Evolutionary conservation across 345 rosid genomes (phyloP).

Genomic region (Eucalyptus cladocalyx): DNA sequence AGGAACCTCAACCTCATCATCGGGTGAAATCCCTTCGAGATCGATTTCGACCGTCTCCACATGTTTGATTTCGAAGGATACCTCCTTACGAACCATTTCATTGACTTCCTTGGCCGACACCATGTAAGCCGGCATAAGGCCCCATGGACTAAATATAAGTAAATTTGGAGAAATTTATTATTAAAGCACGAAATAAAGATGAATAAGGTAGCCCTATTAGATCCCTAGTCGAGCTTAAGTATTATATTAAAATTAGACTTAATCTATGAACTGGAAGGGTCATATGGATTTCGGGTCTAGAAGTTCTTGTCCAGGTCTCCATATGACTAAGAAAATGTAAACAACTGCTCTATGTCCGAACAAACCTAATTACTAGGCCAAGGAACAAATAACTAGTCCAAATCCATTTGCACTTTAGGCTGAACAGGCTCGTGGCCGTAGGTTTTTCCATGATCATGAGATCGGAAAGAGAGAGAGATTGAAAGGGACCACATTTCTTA

Average conservation of each 20-base stretch:
- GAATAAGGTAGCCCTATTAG: too few species aligned
- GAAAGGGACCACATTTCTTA: neutral
- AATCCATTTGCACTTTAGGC: too few species aligned
- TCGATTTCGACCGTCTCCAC: neutral
- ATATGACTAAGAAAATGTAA: too few species aligned
- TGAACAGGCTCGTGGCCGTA: neutral
- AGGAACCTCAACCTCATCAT: neutral
- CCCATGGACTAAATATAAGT: neutral
- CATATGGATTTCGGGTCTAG: too few species aligned
- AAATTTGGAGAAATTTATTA: neutral
- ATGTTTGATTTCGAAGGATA: neutral
- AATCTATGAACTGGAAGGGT: too few species aligned
- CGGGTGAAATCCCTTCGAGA: neutral
- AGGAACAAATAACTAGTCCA: too few species aligned
- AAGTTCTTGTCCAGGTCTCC: too few species aligned
- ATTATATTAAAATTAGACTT: too few species aligned
- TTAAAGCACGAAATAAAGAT: too few species aligned
- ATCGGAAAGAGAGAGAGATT: neutral
- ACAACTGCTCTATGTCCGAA: too few species aligned
- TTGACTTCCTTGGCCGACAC: neutral
- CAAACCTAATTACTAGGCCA: too few species aligned
- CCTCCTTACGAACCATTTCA: neutral
- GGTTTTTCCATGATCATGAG: neutral
- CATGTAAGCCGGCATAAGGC: neutral
- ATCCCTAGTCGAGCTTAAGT: too few species aligned